Evolutionary conservation across 129 eudicot species (phyloP), one percentile per base, ranked within the genome.

Genomic region (Lactuca saligna): DNA sequence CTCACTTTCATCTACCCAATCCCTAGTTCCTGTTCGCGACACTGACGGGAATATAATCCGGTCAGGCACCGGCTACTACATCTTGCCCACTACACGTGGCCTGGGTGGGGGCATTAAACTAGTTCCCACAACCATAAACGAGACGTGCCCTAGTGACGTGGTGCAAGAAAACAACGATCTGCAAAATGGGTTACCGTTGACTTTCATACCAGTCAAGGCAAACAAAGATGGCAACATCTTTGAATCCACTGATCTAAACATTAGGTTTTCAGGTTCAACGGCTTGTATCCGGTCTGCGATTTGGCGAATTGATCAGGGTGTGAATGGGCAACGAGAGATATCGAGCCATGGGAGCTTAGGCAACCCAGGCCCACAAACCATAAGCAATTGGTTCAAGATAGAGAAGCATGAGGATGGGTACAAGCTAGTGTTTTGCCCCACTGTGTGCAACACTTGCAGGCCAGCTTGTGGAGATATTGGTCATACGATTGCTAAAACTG

Each of bases 341-440:
- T 48, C 77, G 5, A 81, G 80, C 39, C 68, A 62, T 3, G 93
- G 94, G 37, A 61, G 29, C 7, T 63, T 72, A 59, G 87, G 88
- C 17, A 75, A 74, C 38, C 92, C 88, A 4, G 86, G 92, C 0
- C 59, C 0, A 4, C 75, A 74, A 34, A 87, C 83, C 11, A 4
- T 87, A n/a, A 56, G 74, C 25, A 83, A 77, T 42, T 86, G 93
- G 93, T 86, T 86, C 66, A 86, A 78, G 84, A 81, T 87, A 53
- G 80, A 79, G 15, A 75, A 79, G 59, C 76, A 54, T 34, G 84
- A 35, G 41, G 37, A 39, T 42, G 69, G 66, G 11, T 86, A 86
- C 41, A 86, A 77, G 73, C 13, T 77, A 3, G 66, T 62, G 44
- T 44, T 53, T 31, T 70, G 75, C 34, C 81, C 80, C 13, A 38